Evolutionary conservation across 768 basidiomycete genomes (phyloP), one percentile per base, ranked within the genome.

Genomic region (Gymnopilus junonius): DNA sequence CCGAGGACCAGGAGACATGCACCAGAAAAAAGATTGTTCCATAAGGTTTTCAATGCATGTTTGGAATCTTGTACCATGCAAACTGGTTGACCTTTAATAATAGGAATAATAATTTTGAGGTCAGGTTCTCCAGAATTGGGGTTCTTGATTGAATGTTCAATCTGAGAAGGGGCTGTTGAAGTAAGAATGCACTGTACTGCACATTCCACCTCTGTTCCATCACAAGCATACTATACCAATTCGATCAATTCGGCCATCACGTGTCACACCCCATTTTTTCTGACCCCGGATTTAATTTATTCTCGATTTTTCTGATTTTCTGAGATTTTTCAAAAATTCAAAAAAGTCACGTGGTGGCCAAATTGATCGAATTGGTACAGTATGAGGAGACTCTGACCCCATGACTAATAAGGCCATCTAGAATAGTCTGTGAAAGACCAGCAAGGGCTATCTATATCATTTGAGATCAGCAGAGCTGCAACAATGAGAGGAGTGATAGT

Each of bases 51-150:
- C 17, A 72, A 61, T 0, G 54, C 67, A 55, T 80, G 79, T 34
- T 78, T 78, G 2, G 75, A 71, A 53, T 80, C 78, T 59, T 80
- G 79, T 17, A 76, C 62, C 37, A 73, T 74, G 11, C 68, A 67
- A n/a, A 76, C 54, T 0, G 69, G 65, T 2, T 71, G 67, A 6
- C 68, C 66, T 4, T 61, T 20, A 43, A 66, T 67, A 10, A 71
- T 8, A 0, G 61, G 43, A 21, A 71, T 56, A 1, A 27, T 25
- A n/a, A 72, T 53, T 0, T n/a, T 32, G 17, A 63, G 62, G 20
- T 66, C 42, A 5, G 20, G n/a, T 12, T 20, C 17, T 4, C 25
- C n/a, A n/a, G 37, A 25, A 10, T 35, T 10, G 14, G 63, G 62
- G 59, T 54, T 61, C 20, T 54, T 40, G n/a, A 67, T 66, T 3